phyloP scores from a whole-genome alignment of 2,329 filamentous ascomycete genomes.

The Tolypocladium tropicale region DNA sequence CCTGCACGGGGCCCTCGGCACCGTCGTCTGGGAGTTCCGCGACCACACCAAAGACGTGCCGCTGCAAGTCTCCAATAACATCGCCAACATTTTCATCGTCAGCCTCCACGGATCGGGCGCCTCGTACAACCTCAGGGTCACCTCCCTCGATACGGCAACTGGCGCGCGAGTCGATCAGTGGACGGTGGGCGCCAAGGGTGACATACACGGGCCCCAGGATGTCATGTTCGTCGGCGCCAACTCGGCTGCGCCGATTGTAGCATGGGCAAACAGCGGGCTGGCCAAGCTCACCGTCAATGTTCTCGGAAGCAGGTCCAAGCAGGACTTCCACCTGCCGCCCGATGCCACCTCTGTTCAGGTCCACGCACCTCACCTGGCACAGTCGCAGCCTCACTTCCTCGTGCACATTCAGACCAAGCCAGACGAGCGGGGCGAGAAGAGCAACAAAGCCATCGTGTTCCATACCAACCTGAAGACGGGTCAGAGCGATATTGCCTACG shows the following conservation, averaged over 20 bases:
- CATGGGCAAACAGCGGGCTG: conserved; percentile 57
- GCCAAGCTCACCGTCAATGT: conserved; percentile 62
- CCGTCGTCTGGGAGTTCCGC: conserved; percentile 67
- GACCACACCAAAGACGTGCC: conserved; percentile 60
- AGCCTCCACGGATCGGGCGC: conserved; percentile 60
- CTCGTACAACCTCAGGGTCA: conserved; percentile 68
- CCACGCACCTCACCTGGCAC: conserved; percentile 62
- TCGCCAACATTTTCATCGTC: conserved; percentile 64
- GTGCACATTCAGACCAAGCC: conserved; percentile 65
- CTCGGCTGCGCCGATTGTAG: conserved; percentile 62
- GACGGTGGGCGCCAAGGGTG: conserved; percentile 61
- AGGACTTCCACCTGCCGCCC: conserved; percentile 40
- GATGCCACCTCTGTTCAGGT: conserved; percentile 47
- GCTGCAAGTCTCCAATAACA: conserved; percentile 63
- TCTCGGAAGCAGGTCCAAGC: conserved; percentile 47
- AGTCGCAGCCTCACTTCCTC: conserved; percentile 71
- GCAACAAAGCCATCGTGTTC: conserved; percentile 77
- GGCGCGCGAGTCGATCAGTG: conserved; percentile 66
- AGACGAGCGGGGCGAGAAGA: conserved; percentile 13
- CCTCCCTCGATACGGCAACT: conserved; percentile 59
- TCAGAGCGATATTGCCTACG: conserved; percentile 66
- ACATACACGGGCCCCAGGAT: conserved; percentile 53
- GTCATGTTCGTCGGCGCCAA: conserved; percentile 70
- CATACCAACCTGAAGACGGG: conserved; percentile 66
- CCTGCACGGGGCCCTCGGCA: conserved; percentile 62